Evolutionary conservation across 2,329 filamentous ascomycete species (phyloP).

Genomic region (Scytalidium sp.): DNA sequence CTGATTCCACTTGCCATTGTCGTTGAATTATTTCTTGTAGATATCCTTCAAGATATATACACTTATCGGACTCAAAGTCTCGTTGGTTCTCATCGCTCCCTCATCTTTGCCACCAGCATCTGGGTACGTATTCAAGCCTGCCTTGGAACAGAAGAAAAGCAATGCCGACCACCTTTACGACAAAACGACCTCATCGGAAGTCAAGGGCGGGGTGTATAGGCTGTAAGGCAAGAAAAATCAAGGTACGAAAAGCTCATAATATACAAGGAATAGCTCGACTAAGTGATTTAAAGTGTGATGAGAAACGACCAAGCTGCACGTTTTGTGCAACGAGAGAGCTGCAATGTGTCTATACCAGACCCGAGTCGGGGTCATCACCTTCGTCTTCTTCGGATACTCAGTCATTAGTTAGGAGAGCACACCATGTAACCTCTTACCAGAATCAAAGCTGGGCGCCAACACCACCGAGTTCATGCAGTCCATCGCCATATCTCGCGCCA

Average conservation of each 20-base stretch:
- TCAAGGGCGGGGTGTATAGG: slow-evolving; percentile 25
- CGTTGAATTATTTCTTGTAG: too few species aligned
- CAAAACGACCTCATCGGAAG: slow-evolving; percentile 28
- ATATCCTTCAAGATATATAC: too few species aligned
- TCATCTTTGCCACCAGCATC: too few species aligned
- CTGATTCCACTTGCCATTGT: too few species aligned
- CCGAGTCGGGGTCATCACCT: not conserved
- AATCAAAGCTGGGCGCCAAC: not conserved
- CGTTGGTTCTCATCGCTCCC: too few species aligned
- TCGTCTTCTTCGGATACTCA: not conserved
- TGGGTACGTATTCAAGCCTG: too few species aligned
- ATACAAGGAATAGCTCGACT: not conserved
- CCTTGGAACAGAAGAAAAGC: too few species aligned
- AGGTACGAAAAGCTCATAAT: slow-evolving; percentile 13
- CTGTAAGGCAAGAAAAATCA: slow-evolving; percentile 27
- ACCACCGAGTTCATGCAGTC: not conserved
- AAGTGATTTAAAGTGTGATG: slow-evolving; percentile 22
- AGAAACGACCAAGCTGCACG: slow-evolving; percentile 22
- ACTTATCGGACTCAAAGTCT: too few species aligned
- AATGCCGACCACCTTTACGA: slow-evolving; percentile 21
- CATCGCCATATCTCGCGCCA: slow-evolving; percentile 2
- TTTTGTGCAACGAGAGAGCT: slow-evolving; percentile 24
- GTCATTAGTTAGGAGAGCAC: not conserved
- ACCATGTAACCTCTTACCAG: not conserved
- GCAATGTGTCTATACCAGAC: slow-evolving; percentile 16